phyloP scores from a whole-genome alignment of 2,329 filamentous ascomycete species.

The Penicillium sp. region DNA sequence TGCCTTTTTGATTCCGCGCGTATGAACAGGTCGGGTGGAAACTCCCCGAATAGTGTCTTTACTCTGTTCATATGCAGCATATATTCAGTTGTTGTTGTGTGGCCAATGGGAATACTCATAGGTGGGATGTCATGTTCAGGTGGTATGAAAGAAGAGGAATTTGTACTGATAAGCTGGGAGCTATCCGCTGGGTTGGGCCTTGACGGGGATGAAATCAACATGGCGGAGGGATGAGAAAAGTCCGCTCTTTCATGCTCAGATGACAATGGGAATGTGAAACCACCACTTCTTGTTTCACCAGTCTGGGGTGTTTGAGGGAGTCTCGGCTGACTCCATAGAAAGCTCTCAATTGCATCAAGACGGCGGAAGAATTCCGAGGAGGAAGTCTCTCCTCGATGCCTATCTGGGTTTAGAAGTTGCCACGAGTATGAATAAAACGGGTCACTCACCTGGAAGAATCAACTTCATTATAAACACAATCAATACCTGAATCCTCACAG shows the following conservation, averaged over 20 bases:
- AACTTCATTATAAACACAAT: conserved; percentile 6
- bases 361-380: conserved; percentile 6
- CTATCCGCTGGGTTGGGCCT: conserved; percentile 1
- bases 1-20: conserved; percentile 6
- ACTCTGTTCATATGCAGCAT: conserved; percentile 9
- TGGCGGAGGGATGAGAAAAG: not conserved
- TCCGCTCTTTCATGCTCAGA: not conserved
- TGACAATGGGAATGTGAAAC: not conserved
- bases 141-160: conserved; percentile 2
- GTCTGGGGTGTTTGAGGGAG: conserved; percentile 6
- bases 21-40: conserved; percentile 11
- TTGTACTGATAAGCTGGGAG: conserved; percentile 4
- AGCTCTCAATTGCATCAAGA: conserved; percentile 7
- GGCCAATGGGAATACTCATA: conserved; percentile 6
- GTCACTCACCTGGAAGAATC: conserved; percentile 1
- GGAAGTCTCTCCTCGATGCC: conserved; percentile 3
- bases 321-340: not conserved
- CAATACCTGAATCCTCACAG: conserved; percentile 5
- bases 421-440: no score
- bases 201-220: conserved; percentile 5
- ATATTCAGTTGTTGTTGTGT: conserved; percentile 8
- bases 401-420: not conserved
- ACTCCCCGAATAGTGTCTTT: conserved; percentile 5
- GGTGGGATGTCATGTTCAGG: conserved; percentile 7
- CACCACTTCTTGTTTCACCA: not conserved